Evolutionary conservation across 805 yeast genomes (phyloP), one percentile per base, ranked within the genome.

Genomic region (Pichia eremophila): DNA sequence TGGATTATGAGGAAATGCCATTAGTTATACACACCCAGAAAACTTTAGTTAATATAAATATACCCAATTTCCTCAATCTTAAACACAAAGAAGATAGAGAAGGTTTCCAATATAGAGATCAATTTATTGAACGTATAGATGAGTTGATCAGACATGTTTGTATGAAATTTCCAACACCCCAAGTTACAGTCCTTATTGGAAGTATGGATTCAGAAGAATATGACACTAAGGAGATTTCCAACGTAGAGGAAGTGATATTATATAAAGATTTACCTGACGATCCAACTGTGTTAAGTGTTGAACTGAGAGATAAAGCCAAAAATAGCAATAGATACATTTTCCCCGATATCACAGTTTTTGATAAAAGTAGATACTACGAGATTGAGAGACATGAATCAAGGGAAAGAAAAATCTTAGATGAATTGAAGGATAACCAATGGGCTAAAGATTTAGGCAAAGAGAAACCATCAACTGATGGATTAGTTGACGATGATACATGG

Each of bases 131-230:
- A 31, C 47, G 55, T 37, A 54, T 65, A 44, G 74, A 72, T 51
- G 48, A 51, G 2, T 51, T 67, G 15, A 50, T 86, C 11, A 69
- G 83, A 45, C 70, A 71, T 18, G 70, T 85, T 5, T 51, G 85
- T n/a, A 74, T 85, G 36, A 78, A 77, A 46, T 62, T 85, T 12
- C 96, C 96, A 1, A 72, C 90, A 0, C 95, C 96, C 0, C 75
- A 77, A 50, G 74, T 73, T 47, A 69, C 88, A 2, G 65, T 89
- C 2, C 61, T 87, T 2, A 68, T 79, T 49, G 78, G 89, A 0
- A 70, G 82, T 11, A 55, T 59, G 4, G 61, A 68, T 4, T 37
- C 54, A 2, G 48, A 48, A 3, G 52, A 55, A 3, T 56, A 58
- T n/a, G 61, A 60, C 8, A 42, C 51, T 29, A 38, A 49, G 40